Base-by-base conservation (phyloP, 768 basidiomycete genomes). In the Exidia glandulosa region DNA sequence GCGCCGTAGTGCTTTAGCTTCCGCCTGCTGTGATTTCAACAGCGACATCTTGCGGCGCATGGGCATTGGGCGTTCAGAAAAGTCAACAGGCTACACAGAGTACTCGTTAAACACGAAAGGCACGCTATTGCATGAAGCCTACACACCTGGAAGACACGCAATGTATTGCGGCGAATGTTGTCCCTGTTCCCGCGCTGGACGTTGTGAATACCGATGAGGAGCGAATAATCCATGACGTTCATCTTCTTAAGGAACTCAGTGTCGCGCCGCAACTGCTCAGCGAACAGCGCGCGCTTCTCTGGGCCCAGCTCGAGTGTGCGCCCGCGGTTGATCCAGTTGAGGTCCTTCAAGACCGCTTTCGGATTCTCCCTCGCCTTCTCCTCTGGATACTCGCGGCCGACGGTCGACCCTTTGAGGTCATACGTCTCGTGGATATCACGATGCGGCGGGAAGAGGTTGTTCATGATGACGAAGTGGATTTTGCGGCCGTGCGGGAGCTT, bases 381-480 rank as follows among this genome's bases (percentile, higher is more conserved):
- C 69, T 95, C 94, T 0, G 93, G 80, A 63, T 92, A 94, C 71
- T 85, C 78, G 29, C 95, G 77, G 0, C 94, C 95, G 1, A 95
- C 84, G 0, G 94, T 94, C 54, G 88, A 91, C 2, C 94, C 95
- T 70, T 99, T 98, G 64, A 98, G 79, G 71, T 99, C 95, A 68
- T 89, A 98, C 32, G 94, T 95, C 76, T 97, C 96, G 73, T 99
- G 96, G 47, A 98, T 80, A 70, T 99, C 96, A 64, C 92, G 85
- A 74, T 98, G 95, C 0, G 96, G 88, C 0, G 96, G 95, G 74
- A 99, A 97, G 31, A 99, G 80, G 71, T 99, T 99, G 77, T 98
- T 99, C 94, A 98, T 97, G 73, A 99, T 96, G 59, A 98, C 93
- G 69, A 99, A 99, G 71, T 99, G 96, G 58, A 99, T 99, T 75